These are phyloP conservation scores for Fusarium albosuccineum DNA, from an alignment of 2,329 filamentous ascomycete species.

Conservation along the genomic window DNA sequence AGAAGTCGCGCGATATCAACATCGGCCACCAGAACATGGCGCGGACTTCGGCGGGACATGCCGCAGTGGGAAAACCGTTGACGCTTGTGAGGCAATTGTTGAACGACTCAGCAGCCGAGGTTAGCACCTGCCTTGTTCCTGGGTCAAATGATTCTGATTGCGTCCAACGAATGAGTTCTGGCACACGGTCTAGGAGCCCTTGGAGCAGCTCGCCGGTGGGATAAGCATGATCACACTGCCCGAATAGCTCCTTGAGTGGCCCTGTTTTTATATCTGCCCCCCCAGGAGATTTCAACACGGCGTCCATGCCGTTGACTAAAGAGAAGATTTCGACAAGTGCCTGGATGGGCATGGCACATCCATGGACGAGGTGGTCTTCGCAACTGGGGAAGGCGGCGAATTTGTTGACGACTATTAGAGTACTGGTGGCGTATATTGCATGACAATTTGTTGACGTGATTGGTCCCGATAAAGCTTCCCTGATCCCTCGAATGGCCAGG, in stretches of 20 bases:
- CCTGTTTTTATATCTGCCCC: neutral
- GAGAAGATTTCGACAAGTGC: constrained; percentile 32
- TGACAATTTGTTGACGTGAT: constrained; percentile 28
- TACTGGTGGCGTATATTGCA: constrained; percentile 19
- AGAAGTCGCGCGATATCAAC: constrained; percentile 23
- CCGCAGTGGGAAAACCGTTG: neutral
- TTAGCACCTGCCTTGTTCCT: neutral
- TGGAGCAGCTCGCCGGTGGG: neutral
- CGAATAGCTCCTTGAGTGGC: constrained; percentile 21
- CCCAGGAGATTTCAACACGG: constrained; percentile 18
- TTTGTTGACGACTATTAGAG: constrained; percentile 33
- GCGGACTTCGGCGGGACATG: constrained; percentile 24
- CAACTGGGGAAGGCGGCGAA: constrained; percentile 36
- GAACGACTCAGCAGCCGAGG: neutral
- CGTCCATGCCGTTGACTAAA: constrained; percentile 30
- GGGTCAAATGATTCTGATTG: constrained; percentile 13
- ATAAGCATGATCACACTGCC: accelerated
- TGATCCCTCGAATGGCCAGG: constrained; percentile 26
- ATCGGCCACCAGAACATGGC: constrained; percentile 32
- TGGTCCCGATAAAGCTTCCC: constrained; percentile 10
- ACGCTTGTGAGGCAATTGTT: neutral
- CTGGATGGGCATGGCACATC: constrained; percentile 13
- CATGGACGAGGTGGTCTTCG: constrained; percentile 18
- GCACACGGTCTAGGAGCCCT: constrained; percentile 1
- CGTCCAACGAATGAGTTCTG: constrained; percentile 17